phyloP scores from a whole-genome alignment of 495 filamentous ascomycete species.

The Podospora didyma region DNA sequence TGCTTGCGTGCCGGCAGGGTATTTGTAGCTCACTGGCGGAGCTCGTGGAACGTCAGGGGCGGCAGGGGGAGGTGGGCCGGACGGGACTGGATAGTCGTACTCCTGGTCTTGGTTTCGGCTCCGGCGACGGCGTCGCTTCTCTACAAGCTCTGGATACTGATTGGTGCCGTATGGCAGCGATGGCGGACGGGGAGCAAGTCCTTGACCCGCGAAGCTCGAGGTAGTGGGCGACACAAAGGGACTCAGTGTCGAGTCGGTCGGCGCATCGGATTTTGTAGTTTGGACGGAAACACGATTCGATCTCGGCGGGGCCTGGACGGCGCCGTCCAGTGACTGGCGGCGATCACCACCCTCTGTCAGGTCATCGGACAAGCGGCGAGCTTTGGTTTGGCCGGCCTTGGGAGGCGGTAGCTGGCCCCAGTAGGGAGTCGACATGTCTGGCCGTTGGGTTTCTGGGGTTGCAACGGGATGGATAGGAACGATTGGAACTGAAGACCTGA shows the following conservation, averaged over 20 bases:
- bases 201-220: slow-evolving; percentile 42
- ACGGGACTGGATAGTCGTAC: slow-evolving; percentile 20
- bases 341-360: slow-evolving; percentile 29
- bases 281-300: slow-evolving; percentile 40
- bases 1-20: slow-evolving; percentile 39
- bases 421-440: slow-evolving; percentile 39
- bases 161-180: slow-evolving; percentile 42
- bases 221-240: slow-evolving; percentile 47
- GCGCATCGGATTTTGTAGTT: slow-evolving; percentile 43
- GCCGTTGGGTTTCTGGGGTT: slow-evolving; percentile 20
- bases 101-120: slow-evolving; percentile 33
- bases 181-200: slow-evolving; percentile 47
- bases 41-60: slow-evolving; percentile 57
- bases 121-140: slow-evolving; percentile 32
- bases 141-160: slow-evolving; percentile 40
- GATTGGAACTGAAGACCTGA: slow-evolving; percentile 1
- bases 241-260: slow-evolving; percentile 48
- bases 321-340: slow-evolving; percentile 40
- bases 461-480: neutral
- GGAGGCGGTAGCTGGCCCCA: slow-evolving; percentile 40
- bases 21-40: slow-evolving; percentile 55
- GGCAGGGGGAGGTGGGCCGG: slow-evolving; percentile 39
- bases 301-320: slow-evolving; percentile 25
- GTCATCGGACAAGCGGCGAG: slow-evolving; percentile 41
- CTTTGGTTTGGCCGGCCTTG: slow-evolving; percentile 30